These are phyloP conservation scores for Parmelia sp. DNA, from an alignment of 495 filamentous ascomycete species.

Conservation along the genomic window DNA sequence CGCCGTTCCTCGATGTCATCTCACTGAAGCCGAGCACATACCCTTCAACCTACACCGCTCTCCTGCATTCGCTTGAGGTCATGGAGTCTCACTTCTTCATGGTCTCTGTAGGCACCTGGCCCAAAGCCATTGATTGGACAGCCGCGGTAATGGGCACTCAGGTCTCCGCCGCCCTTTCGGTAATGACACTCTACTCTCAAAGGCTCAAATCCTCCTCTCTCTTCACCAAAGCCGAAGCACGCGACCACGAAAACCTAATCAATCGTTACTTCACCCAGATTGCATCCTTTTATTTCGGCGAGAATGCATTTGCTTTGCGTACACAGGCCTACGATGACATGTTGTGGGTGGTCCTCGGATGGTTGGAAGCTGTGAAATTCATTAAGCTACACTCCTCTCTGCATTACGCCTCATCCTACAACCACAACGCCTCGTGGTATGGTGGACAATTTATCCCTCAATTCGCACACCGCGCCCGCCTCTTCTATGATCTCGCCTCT, in stretches of 20 bases:
- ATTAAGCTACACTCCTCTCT: slow-evolving; percentile 63
- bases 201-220: slow-evolving; percentile 29
- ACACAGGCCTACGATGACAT: slow-evolving; percentile 91
- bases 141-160: slow-evolving; percentile 80
- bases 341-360: slow-evolving; percentile 91
- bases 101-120: slow-evolving; percentile 75
- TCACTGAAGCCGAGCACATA: not conserved
- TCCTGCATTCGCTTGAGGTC: slow-evolving; percentile 58
- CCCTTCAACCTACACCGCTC: slow-evolving; percentile 24
- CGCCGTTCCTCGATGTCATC: not conserved
- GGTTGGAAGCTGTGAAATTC: slow-evolving; percentile 79
- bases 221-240: slow-evolving; percentile 32
- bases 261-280: slow-evolving; percentile 76
- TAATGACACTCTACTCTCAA: slow-evolving; percentile 46
- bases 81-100: slow-evolving; percentile 77
- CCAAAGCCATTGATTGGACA: slow-evolving; percentile 88
- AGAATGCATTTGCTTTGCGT: slow-evolving; percentile 69
- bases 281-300: slow-evolving; percentile 75
- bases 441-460: slow-evolving; percentile 67
- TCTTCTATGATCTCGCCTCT: slow-evolving; percentile 82
- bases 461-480: slow-evolving; percentile 77
- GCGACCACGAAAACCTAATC: slow-evolving; percentile 62
- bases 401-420: slow-evolving; percentile 33
- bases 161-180: slow-evolving; percentile 59
- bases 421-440: slow-evolving; percentile 52